A percentile compares a stretch with the other conserved stretches of the same genome.
These are phyloP conservation scores for Candida dajiaensis DNA, from an alignment of 805 yeast genomes.

Conservation along the genomic window DNA sequence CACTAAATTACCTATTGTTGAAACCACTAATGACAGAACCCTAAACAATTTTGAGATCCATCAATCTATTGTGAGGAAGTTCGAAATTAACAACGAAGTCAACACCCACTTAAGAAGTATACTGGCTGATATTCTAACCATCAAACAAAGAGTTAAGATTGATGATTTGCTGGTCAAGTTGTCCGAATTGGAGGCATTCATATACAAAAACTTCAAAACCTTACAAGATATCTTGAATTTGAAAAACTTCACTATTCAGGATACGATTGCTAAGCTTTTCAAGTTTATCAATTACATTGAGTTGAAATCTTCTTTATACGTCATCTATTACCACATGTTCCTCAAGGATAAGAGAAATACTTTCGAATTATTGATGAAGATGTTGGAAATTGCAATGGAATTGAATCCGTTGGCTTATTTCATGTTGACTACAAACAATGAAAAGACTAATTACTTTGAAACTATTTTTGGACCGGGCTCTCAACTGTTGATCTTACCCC, in stretches of 20 bases:
- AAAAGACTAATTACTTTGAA: slow-evolving; percentile 21
- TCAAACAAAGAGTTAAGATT: slow-evolving; percentile 33
- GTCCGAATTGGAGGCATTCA: slow-evolving; percentile 30
- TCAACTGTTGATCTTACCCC: slow-evolving; percentile 19
- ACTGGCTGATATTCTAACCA: slow-evolving; percentile 33
- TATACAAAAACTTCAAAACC: slow-evolving; percentile 28
- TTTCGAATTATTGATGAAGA: slow-evolving; percentile 8
- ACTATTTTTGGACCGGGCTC: slow-evolving; percentile 20
- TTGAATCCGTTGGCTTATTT: slow-evolving; percentile 21
- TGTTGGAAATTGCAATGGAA: slow-evolving; percentile 18
- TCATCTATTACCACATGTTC: slow-evolving; percentile 22
- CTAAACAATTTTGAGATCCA: slow-evolving; percentile 36
- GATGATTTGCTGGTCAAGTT: slow-evolving; percentile 31
- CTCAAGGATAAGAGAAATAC: slow-evolving; percentile 13
- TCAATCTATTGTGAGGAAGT: slow-evolving; percentile 30
- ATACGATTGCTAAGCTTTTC: slow-evolving; percentile 21
- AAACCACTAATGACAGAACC: slow-evolving; percentile 29
- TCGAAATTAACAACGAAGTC: slow-evolving; percentile 26
- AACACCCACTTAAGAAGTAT: slow-evolving; percentile 29
- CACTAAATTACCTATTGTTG: slow-evolving; percentile 39
- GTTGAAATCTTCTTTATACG: slow-evolving; percentile 20
- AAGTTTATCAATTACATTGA: slow-evolving; percentile 25
- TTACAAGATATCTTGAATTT: slow-evolving; percentile 23
- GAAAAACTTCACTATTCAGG: slow-evolving; percentile 13
- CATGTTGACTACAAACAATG: slow-evolving; percentile 19